phyloP scores from a whole-genome alignment of 176 grass and related monocot species.

The Saccharum spontaneum region DNA sequence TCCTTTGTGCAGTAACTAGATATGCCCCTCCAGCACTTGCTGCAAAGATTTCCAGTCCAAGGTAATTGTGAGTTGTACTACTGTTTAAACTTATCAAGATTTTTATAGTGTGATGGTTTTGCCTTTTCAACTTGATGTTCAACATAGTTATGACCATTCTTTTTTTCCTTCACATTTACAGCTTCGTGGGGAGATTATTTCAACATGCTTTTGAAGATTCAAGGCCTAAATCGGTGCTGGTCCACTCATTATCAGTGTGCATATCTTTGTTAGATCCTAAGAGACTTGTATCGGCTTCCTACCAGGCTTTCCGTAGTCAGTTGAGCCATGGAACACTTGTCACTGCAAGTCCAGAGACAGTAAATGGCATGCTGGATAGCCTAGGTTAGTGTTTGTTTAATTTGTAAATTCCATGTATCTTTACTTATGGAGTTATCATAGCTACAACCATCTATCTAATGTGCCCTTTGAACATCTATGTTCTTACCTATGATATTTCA shows the following conservation, averaged over 20 bases:
- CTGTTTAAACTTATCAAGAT: slow-evolving; percentile 16
- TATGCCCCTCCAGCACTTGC: slow-evolving; percentile 87
- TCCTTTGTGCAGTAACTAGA: slow-evolving; percentile 90
- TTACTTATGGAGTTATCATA: background rate
- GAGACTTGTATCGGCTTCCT: slow-evolving; percentile 75
- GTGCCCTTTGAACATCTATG: slow-evolving; percentile 8
- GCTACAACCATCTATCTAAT: background rate
- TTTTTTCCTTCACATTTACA: slow-evolving; percentile 48
- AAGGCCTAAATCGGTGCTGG: slow-evolving; percentile 90
- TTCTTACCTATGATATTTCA: slow-evolving; percentile 33
- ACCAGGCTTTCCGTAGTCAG: slow-evolving; percentile 81
- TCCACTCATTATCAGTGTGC: slow-evolving; percentile 89
- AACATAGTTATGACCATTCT: slow-evolving; percentile 21
- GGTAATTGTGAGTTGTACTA: slow-evolving; percentile 42
- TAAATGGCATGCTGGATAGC: slow-evolving; percentile 84
- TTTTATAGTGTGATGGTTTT: background rate
- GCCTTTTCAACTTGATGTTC: slow-evolving; percentile 33
- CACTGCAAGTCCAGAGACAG: slow-evolving; percentile 87
- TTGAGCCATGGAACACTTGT: slow-evolving; percentile 78
- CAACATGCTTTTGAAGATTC: slow-evolving; percentile 79
- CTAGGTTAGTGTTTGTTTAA: slow-evolving; percentile 59
- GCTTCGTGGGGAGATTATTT: slow-evolving; percentile 88
- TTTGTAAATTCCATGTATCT: slow-evolving; percentile 6
- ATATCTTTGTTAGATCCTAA: slow-evolving; percentile 97
- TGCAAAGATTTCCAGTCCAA: slow-evolving; percentile 83